phyloP scores from a whole-genome alignment of 768 basidiomycete genomes.

The Tulasnella sp. region DNA sequence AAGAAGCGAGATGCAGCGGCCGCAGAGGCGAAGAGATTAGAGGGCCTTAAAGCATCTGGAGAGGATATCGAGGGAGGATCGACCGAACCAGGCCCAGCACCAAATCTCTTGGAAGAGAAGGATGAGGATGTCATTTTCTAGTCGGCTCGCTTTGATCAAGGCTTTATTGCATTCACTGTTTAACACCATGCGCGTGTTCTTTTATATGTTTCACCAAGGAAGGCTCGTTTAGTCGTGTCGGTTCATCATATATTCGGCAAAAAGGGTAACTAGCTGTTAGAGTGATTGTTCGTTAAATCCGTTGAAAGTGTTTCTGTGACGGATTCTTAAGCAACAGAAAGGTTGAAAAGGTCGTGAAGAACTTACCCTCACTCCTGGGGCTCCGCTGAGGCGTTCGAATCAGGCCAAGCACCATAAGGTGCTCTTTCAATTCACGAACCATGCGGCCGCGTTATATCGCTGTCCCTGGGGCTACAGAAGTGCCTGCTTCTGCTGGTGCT shows the following conservation, averaged over 20 bases:
- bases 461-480: neutral
- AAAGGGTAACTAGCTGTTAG: neutral
- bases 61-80: constrained; percentile 34
- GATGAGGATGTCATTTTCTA: constrained; percentile 94
- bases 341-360: neutral
- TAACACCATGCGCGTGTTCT: neutral
- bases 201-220: neutral
- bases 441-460: neutral
- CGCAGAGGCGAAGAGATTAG: constrained; percentile 32
- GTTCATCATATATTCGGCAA: neutral
- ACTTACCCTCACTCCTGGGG: neutral
- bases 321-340: neutral
- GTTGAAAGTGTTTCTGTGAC: neutral
- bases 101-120: constrained; percentile 75
- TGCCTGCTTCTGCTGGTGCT: neutral
- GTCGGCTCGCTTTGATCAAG: neutral
- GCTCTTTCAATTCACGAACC: neutral
- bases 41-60: constrained; percentile 34
- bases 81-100: constrained; percentile 39
- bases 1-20: constrained; percentile 78
- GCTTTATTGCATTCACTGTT: neutral
- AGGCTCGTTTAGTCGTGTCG: neutral
- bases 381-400: neutral
- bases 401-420: neutral
- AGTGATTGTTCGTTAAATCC: neutral